These are phyloP conservation scores for Kluyveromyces aestuarii DNA, from an alignment of 805 yeast genomes.

Conservation along the genomic window DNA sequence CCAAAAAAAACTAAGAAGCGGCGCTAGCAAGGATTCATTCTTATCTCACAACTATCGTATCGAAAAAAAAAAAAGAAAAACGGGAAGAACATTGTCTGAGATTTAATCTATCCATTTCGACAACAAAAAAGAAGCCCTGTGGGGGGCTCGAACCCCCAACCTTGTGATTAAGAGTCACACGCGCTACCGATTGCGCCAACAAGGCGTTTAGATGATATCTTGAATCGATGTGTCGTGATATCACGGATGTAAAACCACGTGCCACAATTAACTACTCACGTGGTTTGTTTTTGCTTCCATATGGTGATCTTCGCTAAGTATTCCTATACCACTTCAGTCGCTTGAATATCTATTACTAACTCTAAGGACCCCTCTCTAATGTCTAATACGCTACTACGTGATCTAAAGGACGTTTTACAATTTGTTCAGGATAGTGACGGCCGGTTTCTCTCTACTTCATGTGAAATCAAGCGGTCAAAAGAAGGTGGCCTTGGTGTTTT, in stretches of 20 bases:
- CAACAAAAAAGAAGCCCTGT: conserved; percentile 2
- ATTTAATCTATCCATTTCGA: no score
- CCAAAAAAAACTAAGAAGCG: no score
- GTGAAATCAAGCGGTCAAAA: conserved; percentile 39
- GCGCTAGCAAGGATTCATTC: no score
- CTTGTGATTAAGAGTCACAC: conserved; percentile 5
- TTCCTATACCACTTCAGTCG: neutral
- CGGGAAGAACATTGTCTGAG: no score
- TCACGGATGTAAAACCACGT: no score
- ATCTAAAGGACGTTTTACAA: conserved; percentile 26
- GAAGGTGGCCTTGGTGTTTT: conserved; percentile 72
- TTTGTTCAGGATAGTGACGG: conserved; percentile 54
- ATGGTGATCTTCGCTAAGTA: neutral
- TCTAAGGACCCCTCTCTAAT: conserved; percentile 7
- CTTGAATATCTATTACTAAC: neutral
- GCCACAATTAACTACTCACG: no score
- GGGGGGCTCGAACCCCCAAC: conserved; percentile 6
- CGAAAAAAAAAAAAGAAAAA: no score
- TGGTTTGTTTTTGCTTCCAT: neutral
- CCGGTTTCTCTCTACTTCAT: conserved; percentile 39
- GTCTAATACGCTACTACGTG: conserved; percentile 25
- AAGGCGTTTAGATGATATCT: neutral
- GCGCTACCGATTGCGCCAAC: conserved; percentile 6
- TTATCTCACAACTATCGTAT: no score
- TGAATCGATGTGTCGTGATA: no score